These are phyloP conservation scores for Pichia rugopelliculosa DNA, from an alignment of 805 yeast species.

Conservation along the genomic window DNA sequence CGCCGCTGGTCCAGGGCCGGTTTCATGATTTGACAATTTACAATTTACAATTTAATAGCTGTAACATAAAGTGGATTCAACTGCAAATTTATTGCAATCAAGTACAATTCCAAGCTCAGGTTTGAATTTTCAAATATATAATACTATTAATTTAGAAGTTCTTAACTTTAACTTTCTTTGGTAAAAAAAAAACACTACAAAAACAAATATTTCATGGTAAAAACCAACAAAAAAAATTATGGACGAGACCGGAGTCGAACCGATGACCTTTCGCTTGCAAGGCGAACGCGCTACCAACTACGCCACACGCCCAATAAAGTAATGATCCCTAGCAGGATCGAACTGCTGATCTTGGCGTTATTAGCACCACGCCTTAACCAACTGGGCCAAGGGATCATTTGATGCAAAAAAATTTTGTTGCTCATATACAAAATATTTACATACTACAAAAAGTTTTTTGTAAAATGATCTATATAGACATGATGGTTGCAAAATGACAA, in stretches of 20 bases:
- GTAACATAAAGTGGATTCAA: no score
- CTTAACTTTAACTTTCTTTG: no score
- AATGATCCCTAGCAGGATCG: constrained; percentile 83
- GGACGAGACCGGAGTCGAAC: constrained; percentile 77
- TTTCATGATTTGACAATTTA: neutral
- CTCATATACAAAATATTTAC: no score
- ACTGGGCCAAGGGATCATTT: constrained; percentile 36
- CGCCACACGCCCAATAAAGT: constrained; percentile 61
- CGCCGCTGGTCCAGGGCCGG: constrained; percentile 6
- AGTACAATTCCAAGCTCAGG: no score
- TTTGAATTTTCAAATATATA: no score
- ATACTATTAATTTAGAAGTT: no score
- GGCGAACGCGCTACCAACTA: constrained; percentile 80
- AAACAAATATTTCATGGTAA: neutral
- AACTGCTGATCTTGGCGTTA: constrained; percentile 66
- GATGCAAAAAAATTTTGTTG: neutral
- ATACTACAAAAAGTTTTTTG: no score
- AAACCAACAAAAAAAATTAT: constrained; percentile 17
- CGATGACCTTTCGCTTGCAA: constrained; percentile 79
- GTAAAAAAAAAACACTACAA: neutral
- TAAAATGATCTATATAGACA: no score
- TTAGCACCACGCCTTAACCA: constrained; percentile 40
- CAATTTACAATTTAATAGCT: no score
- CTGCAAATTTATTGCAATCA: no score
- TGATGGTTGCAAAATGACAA: no score